Evolutionary conservation across 129 eudicot species (phyloP).

Genomic region (Rutidosis leptorrhynchoides): DNA sequence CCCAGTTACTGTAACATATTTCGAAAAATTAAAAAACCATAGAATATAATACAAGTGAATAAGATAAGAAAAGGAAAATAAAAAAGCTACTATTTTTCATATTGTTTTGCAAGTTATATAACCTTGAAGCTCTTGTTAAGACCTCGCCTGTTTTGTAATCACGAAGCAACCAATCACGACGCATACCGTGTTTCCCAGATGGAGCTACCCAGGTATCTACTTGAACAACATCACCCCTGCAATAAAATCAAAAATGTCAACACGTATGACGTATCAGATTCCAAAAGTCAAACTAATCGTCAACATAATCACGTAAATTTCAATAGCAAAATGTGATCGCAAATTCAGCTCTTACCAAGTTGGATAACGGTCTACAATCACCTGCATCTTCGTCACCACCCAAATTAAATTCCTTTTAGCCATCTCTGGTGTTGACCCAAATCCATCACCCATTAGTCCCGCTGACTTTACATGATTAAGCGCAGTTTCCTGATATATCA

Average conservation of each 20-base stretch:
- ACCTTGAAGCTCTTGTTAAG: conserved; percentile 92
- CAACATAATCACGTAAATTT: background rate
- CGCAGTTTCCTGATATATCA: conserved; percentile 76
- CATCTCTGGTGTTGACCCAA: conserved; percentile 98
- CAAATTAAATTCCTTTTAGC: conserved; percentile 73
- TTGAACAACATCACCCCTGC: conserved; percentile 97
- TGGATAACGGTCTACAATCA: conserved; percentile 86
- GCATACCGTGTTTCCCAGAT: conserved; percentile 94
- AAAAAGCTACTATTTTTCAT: background rate
- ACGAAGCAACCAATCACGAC: conserved; percentile 92
- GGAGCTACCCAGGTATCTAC: conserved; percentile 94
- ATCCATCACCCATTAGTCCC: conserved; percentile 79
- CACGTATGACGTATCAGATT: background rate
- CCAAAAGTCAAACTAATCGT: background rate
- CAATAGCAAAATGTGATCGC: background rate
- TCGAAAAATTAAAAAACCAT: background rate
- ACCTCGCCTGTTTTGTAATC: conserved; percentile 74
- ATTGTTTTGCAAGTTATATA: background rate
- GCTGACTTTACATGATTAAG: conserved; percentile 87
- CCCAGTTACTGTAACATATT: conserved; percentile 56
- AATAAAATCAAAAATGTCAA: conserved; percentile 17
- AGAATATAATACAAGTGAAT: background rate
- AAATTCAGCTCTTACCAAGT: conserved; percentile 60
- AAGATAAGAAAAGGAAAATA: no score
- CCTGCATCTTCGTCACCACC: conserved; percentile 92